These are phyloP conservation scores for Fusarium duplospermum DNA, from an alignment of 2,329 filamentous ascomycete species.

Conservation along the genomic window DNA sequence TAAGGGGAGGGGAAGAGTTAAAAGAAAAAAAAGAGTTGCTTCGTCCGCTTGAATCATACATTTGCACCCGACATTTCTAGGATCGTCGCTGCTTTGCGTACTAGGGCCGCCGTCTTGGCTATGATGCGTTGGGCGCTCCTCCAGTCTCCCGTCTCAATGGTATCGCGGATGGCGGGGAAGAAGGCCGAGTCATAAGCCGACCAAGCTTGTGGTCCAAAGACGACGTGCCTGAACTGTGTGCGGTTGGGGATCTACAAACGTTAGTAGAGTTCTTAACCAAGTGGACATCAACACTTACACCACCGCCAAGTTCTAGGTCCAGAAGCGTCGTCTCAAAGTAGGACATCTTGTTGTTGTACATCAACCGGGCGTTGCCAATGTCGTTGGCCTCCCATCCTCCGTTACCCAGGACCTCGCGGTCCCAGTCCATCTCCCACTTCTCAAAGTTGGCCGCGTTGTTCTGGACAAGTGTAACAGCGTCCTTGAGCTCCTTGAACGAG, in stretches of 20 bases:
- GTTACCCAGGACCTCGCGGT: constrained; percentile 74
- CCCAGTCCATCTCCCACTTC: constrained; percentile 83
- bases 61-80: constrained; percentile 42
- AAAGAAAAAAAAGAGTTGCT: constrained; percentile 17
- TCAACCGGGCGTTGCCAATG: constrained; percentile 74
- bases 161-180: constrained; percentile 83
- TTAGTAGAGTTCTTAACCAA: constrained; percentile 14
- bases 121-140: constrained; percentile 73
- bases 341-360: constrained; percentile 83
- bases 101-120: constrained; percentile 75
- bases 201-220: constrained; percentile 88
- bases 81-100: constrained; percentile 67
- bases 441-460: constrained; percentile 68
- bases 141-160: constrained; percentile 79
- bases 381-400: constrained; percentile 81
- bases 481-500: constrained; percentile 51
- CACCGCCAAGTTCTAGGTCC: constrained; percentile 77
- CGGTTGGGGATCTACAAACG: constrained; percentile 77
- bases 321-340: constrained; percentile 86
- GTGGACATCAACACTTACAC: constrained; percentile 69
- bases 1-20: constrained; percentile 10
- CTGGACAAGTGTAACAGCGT: constrained; percentile 72
- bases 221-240: constrained; percentile 92
- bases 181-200: constrained; percentile 56
- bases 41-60: constrained; percentile 34